Conservation (phyloP, 2,329 filamentous ascomycete species). For the Dothideomycetidae sp. region DNA sequence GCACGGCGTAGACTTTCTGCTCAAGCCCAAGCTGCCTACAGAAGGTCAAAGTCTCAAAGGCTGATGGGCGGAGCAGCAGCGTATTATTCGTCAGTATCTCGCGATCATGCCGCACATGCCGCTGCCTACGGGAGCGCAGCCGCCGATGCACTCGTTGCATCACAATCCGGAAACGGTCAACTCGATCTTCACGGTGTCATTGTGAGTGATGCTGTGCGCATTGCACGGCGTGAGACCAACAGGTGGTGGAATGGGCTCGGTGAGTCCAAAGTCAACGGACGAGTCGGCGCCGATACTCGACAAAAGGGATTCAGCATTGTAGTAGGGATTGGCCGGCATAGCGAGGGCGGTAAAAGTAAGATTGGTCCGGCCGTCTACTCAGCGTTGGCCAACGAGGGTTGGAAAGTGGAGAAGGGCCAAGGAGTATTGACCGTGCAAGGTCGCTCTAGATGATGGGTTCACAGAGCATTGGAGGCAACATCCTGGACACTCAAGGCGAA, state of each 20-base stretch:
- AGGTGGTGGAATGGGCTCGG: conserved; percentile 65
- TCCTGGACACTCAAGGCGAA: no score
- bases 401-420: conserved; percentile 61
- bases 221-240: conserved; percentile 52
- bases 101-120: conserved; percentile 46
- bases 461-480: no score
- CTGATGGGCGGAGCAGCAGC: conserved; percentile 62
- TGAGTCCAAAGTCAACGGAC: conserved; percentile 42
- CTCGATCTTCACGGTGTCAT: conserved; percentile 76
- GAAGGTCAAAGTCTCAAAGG: conserved; percentile 51
- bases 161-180: conserved; percentile 42
- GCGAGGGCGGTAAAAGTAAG: conserved; percentile 57
- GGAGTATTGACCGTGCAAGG: conserved; percentile 61
- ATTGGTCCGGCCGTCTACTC: conserved; percentile 68
- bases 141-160: conserved; percentile 55
- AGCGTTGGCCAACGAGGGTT: conserved; percentile 62
- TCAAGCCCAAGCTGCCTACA: conserved; percentile 44
- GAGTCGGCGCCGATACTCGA: conserved; percentile 30
- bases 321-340: conserved; percentile 70
- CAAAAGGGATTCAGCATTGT: conserved; percentile 54
- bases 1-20: conserved; percentile 38
- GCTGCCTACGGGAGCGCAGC: conserved; percentile 47
- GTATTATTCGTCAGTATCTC: conserved; percentile 59
- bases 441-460: no score
- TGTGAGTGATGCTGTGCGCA: conserved; percentile 67